These are phyloP conservation scores for Castanospermum australe DNA, from an alignment of 306 rosid species.

Conservation along the genomic window DNA sequence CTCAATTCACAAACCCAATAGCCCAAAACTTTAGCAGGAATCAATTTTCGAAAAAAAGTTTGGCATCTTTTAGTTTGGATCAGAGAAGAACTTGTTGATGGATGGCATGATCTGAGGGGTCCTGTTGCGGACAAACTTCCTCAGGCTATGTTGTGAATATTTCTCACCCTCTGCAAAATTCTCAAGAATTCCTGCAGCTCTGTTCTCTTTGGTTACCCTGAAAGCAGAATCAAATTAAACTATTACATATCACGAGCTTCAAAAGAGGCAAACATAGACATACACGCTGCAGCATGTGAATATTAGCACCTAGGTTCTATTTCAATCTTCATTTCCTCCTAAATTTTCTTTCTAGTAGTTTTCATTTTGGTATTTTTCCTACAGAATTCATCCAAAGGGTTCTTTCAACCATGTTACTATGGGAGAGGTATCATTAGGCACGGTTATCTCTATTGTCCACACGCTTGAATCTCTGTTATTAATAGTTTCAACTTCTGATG, in stretches of 20 bases:
- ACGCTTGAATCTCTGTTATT: too few relatives aligned
- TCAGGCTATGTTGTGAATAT: conserved; percentile 40
- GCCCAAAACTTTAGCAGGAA: conserved; percentile 13
- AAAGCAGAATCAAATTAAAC: conserved; percentile 11
- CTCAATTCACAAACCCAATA: conserved; percentile 2
- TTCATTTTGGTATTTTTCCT: not conserved
- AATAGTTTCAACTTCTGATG: too few relatives aligned
- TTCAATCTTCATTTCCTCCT: not conserved
- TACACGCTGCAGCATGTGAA: not conserved
- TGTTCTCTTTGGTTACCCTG: conserved; percentile 80
- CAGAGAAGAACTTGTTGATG: conserved; percentile 86
- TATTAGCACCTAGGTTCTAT: not conserved
- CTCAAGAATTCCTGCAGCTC: conserved; percentile 90
- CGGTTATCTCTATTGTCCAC: not conserved
- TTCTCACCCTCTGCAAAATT: conserved; percentile 63
- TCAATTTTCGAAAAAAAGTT: not conserved
- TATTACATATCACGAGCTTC: not conserved
- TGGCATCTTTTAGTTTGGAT: conserved; percentile 48
- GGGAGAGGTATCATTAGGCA: not conserved
- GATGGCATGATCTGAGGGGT: conserved; percentile 80
- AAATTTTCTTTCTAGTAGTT: not conserved
- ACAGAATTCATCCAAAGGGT: not conserved
- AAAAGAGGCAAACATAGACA: not conserved
- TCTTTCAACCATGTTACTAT: not conserved
- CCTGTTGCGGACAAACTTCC: conserved; percentile 74